Conservation (phyloP, 495 filamentous ascomycete genomes). For the Glarea lozoyensis region DNA sequence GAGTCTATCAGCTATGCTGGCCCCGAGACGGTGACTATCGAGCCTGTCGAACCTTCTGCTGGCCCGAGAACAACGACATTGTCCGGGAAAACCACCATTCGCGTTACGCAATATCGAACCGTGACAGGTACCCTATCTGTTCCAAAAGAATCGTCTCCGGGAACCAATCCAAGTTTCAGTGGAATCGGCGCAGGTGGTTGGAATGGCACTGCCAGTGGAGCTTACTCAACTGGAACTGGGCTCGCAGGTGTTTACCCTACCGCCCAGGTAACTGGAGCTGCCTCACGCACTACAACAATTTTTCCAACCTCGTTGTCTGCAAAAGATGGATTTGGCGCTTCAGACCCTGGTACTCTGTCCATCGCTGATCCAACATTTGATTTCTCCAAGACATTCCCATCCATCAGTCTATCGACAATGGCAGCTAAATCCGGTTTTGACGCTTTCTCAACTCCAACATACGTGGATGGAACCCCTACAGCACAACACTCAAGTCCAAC, state of each 20-base stretch:
- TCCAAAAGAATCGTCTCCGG: too few species aligned
- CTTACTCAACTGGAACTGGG: neutral
- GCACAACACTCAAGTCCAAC: neutral
- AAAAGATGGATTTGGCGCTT: neutral
- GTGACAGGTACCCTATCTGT: too few species aligned
- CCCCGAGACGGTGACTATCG: conserved; percentile 6
- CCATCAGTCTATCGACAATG: neutral
- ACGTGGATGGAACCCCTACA: neutral
- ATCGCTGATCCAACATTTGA: neutral
- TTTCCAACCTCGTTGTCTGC: neutral
- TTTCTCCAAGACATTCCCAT: neutral
- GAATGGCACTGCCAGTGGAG: conserved; percentile 9
- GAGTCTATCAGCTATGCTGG: conserved; percentile 7
- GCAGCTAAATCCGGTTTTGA: neutral
- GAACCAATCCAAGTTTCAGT: neutral
- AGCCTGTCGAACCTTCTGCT: neutral
- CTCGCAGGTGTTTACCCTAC: too few species aligned
- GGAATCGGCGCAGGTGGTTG: conserved; percentile 10
- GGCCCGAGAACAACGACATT: neutral
- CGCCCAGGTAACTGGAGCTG: too few species aligned
- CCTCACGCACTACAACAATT: too few species aligned
- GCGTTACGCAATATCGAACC: too few species aligned
- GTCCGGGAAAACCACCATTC: too few species aligned
- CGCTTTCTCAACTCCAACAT: neutral
- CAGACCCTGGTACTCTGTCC: neutral